These are phyloP conservation scores for Calonectria ilicicola DNA, from an alignment of 2,329 filamentous ascomycete genomes.

Conservation along the genomic window DNA sequence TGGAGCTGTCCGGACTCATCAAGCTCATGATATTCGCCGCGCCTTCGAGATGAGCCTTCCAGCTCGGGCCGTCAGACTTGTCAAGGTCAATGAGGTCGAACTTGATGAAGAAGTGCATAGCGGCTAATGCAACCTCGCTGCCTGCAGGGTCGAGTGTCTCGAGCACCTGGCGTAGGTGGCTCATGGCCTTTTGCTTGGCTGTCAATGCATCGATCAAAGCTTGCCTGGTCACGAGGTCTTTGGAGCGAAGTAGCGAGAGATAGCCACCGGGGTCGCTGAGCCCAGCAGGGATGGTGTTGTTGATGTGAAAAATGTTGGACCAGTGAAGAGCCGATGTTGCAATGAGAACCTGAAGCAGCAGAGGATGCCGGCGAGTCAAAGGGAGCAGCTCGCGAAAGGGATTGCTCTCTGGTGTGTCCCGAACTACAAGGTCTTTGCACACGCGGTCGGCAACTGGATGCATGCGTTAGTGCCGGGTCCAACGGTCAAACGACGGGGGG, in stretches of 20 bases:
- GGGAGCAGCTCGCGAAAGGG: conserved; percentile 63
- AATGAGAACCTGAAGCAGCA: conserved; percentile 61
- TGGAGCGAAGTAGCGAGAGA: conserved; percentile 51
- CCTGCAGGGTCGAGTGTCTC: conserved; percentile 53
- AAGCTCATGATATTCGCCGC: conserved; percentile 56
- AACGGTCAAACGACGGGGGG: conserved; percentile 10
- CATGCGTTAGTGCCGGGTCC: conserved; percentile 39
- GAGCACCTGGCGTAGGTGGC: conserved; percentile 54
- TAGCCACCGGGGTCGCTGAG: conserved; percentile 52
- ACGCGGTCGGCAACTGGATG: conserved; percentile 58
- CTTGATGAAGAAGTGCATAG: conserved; percentile 64
- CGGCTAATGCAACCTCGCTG: conserved; percentile 60
- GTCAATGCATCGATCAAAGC: conserved; percentile 60
- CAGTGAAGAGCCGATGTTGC: conserved; percentile 63
- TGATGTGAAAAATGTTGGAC: conserved; percentile 56
- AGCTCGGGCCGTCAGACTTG: conserved; percentile 53
- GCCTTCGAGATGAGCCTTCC: conserved; percentile 60
- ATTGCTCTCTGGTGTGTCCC: conserved; percentile 59
- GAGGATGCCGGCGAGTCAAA: conserved; percentile 57
- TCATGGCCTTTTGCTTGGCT: conserved; percentile 61
- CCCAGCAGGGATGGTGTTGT: conserved; percentile 45
- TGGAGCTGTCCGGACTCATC: conserved; percentile 44
- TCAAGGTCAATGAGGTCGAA: conserved; percentile 64
- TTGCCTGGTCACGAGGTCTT: conserved; percentile 51
- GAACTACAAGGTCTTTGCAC: conserved; percentile 65